Percentiles rank a stretch among this genome's conserved stretches.
phyloP scores from a whole-genome alignment of 768 basidiomycete genomes.

The Mycena latifolia region DNA sequence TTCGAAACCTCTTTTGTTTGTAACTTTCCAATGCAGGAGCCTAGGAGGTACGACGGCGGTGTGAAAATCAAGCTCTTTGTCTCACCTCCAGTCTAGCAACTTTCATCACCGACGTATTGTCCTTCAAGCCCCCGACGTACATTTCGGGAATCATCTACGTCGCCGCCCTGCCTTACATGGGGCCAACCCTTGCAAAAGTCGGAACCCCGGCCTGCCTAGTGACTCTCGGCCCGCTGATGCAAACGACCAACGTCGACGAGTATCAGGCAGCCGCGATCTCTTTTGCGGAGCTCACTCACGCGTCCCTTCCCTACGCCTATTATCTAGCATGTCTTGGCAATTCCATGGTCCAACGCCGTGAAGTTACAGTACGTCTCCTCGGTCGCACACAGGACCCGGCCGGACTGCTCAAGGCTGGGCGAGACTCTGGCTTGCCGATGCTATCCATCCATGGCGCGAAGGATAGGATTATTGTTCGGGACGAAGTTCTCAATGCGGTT shows the following conservation, averaged over 20 bases:
- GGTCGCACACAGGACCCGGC: conserved; percentile 41
- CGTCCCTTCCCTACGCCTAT: conserved; percentile 29
- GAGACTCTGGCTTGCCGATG: conserved; percentile 40
- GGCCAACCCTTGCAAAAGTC: conserved; percentile 36
- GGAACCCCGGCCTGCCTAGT: conserved; percentile 36
- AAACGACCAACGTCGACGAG: conserved; percentile 38
- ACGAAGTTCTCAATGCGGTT: conserved; percentile 39
- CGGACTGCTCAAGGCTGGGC: conserved; percentile 41
- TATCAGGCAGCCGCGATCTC: conserved; percentile 40
- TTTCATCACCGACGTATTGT: conserved; percentile 42
- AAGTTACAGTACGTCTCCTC: conserved; percentile 37
- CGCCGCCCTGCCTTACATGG: conserved; percentile 44
- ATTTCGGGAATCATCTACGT: conserved; percentile 45
- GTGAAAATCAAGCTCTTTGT: no score
- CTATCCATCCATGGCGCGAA: conserved; percentile 42
- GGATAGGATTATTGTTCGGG: conserved; percentile 41
- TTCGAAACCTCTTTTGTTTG: not conserved
- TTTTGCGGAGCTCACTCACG: conserved; percentile 37
- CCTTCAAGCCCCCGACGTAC: conserved; percentile 41
- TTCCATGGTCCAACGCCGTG: conserved; percentile 42
- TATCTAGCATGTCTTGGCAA: conserved; percentile 37
- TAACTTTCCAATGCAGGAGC: conserved; percentile 34
- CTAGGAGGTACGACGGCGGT: conserved; percentile 39
- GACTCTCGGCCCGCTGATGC: conserved; percentile 34
- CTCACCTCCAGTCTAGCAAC: conserved; percentile 32